Conservation (phyloP, 306 rosid species). For the Vigna angularis region DNA sequence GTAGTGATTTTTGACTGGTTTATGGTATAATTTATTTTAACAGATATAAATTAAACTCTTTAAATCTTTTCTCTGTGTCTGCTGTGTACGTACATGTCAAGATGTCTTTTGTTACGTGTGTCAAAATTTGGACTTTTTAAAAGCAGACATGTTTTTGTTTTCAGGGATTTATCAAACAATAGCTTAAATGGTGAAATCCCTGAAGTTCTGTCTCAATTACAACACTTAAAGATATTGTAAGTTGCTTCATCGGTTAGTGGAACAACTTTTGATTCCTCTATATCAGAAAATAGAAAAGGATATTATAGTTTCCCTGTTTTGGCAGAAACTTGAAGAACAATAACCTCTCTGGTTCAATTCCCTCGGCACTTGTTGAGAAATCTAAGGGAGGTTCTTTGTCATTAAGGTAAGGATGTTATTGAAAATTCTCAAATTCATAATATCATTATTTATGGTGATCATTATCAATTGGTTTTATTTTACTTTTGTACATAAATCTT, state of each 20-base stretch:
- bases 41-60: not conserved
- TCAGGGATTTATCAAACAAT: constrained; percentile 66
- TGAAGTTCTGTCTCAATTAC: constrained; percentile 39
- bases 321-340: constrained; percentile 58
- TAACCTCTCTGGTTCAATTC: constrained; percentile 50
- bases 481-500: not conserved
- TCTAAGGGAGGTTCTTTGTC: constrained; percentile 30
- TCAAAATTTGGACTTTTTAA: not conserved
- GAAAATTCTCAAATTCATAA: not conserved
- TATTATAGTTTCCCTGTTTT: not conserved
- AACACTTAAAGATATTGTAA: constrained; percentile 46
- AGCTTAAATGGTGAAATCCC: constrained; percentile 48
- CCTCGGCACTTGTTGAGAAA: constrained; percentile 40
- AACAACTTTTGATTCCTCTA: not conserved
- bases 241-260: constrained; percentile 21
- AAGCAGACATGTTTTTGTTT: constrained; percentile 15
- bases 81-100: not conserved
- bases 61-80: not conserved
- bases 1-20: not conserved
- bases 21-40: not conserved
- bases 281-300: not conserved
- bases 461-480: not conserved
- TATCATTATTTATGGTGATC: not conserved
- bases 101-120: not conserved
- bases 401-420: constrained; percentile 47